Percentiles rank a stretch among this genome's conserved stretches.
These are phyloP conservation scores for Globisporangium emineosum DNA, from an alignment of 352 stramenopile genomes.

Conservation along the genomic window DNA sequence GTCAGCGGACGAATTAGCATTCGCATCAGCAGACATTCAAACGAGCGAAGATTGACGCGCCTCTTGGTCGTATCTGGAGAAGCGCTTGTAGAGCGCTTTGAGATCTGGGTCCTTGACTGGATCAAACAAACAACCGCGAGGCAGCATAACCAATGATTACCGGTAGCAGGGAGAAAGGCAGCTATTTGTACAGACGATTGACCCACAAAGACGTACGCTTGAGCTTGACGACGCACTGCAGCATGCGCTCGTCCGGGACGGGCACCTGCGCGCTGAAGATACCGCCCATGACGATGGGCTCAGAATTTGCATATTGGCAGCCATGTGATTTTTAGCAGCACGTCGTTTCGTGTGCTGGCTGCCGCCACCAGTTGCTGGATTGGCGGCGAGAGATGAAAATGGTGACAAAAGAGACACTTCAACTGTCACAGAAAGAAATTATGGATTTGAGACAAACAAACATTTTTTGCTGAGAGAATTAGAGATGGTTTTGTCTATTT, in stretches of 20 bases:
- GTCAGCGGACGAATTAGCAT: background rate
- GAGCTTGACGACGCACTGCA: conserved; percentile 65
- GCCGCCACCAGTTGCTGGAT: conserved; percentile 2
- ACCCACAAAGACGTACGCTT: conserved; percentile 32
- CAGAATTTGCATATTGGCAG: background rate
- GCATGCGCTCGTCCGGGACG: conserved; percentile 61
- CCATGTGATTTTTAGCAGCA: background rate
- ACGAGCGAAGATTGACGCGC: conserved; percentile 18
- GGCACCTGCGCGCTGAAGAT: conserved; percentile 47
- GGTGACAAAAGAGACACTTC: conserved; percentile 2
- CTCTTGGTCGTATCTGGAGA: conserved; percentile 68
- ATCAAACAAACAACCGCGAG: background rate
- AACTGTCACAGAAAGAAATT: conserved; percentile 6
- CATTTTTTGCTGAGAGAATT: background rate
- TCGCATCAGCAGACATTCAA: no score
- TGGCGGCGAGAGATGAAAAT: background rate
- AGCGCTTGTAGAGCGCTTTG: conserved; percentile 45
- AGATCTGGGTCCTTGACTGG: conserved; percentile 64
- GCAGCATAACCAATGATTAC: background rate
- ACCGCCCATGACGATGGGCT: conserved; percentile 37
- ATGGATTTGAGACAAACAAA: background rate
- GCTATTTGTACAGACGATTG: background rate
- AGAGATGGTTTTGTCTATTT: background rate
- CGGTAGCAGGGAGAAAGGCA: background rate
- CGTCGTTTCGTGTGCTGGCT: conserved; percentile 6